Evolutionary conservation across 768 basidiomycete species (phyloP).

Genomic region (Hypholoma fasciculare): DNA sequence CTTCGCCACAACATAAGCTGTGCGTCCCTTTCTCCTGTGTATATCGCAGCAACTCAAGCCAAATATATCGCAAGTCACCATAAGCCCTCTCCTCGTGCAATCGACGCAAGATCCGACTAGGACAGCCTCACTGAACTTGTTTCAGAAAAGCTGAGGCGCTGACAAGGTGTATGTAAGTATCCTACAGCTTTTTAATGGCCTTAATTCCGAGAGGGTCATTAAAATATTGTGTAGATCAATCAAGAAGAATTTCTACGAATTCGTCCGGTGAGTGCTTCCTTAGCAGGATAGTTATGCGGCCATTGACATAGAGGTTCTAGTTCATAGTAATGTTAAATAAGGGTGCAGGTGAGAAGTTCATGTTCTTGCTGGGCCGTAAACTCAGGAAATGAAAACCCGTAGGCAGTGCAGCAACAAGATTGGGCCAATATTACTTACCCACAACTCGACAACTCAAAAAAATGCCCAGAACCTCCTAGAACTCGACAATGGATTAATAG

Average conservation of each 20-base stretch:
- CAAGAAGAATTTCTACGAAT: too few relatives aligned
- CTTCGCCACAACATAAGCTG: not conserved
- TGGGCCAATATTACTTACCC: too few relatives aligned
- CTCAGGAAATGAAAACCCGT: too few relatives aligned
- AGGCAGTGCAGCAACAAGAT: too few relatives aligned
- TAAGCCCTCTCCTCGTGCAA: not conserved
- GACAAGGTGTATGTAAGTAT: not conserved
- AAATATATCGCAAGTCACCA: not conserved
- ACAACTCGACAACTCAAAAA: too few relatives aligned
- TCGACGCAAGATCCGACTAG: not conserved
- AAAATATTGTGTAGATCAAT: too few relatives aligned
- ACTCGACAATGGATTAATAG: too few relatives aligned
- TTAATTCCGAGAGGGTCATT: not conserved
- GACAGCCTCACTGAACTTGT: not conserved
- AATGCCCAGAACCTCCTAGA: too few relatives aligned
- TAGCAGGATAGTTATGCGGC: not conserved
- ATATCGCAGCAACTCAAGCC: not conserved
- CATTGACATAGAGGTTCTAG: too few relatives aligned
- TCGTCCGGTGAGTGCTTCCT: too few relatives aligned
- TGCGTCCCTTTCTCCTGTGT: not conserved
- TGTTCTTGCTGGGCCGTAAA: too few relatives aligned
- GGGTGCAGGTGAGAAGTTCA: not conserved
- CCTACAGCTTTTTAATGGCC: not conserved
- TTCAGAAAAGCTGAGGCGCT: not conserved
- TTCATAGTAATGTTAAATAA: not conserved